These are phyloP conservation scores for Blastobotrys aristatus DNA, from an alignment of 1,139 yeast species.

Conservation along the genomic window DNA sequence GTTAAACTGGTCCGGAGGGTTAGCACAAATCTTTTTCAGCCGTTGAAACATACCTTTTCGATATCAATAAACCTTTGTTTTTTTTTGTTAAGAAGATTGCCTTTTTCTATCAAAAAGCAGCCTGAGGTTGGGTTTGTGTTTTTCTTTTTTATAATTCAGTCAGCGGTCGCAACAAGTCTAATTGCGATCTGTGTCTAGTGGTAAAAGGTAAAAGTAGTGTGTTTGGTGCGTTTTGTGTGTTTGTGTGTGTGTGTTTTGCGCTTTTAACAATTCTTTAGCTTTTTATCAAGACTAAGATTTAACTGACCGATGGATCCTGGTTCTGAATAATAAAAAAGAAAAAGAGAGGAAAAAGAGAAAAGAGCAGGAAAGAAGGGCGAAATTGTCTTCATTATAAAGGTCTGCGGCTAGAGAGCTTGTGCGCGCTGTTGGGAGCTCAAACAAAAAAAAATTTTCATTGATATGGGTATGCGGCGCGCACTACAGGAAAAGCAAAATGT, in stretches of 20 bases:
- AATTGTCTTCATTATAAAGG: not conserved
- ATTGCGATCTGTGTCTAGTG: not conserved
- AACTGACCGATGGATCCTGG: constrained; percentile 9
- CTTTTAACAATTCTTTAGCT: not conserved
- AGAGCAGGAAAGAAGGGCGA: not conserved
- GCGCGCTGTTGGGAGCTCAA: too few relatives aligned
- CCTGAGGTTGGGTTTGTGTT: not conserved
- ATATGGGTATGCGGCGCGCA: too few relatives aligned
- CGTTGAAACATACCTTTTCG: not conserved
- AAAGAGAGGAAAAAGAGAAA: constrained; percentile 3
- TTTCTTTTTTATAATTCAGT: constrained; percentile 1
- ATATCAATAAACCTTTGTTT: not conserved
- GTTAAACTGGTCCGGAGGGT: not conserved
- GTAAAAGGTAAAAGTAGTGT: not conserved
- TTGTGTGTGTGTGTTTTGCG: not conserved
- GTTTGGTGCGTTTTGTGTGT: not conserved
- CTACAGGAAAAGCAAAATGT: too few relatives aligned
- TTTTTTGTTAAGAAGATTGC: not conserved
- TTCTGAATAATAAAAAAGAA: constrained; percentile 7
- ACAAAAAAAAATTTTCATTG: too few relatives aligned
- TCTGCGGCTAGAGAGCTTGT: too few relatives aligned
- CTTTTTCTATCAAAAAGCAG: too few relatives aligned
- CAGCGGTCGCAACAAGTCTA: not conserved
- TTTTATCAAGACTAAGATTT: constrained; percentile 4
- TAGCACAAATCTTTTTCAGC: not conserved